Evolutionary conservation across 805 yeast genomes (phyloP), one percentile per base, ranked within the genome.

Genomic region (Metschnikowia drakensbergensis): DNA sequence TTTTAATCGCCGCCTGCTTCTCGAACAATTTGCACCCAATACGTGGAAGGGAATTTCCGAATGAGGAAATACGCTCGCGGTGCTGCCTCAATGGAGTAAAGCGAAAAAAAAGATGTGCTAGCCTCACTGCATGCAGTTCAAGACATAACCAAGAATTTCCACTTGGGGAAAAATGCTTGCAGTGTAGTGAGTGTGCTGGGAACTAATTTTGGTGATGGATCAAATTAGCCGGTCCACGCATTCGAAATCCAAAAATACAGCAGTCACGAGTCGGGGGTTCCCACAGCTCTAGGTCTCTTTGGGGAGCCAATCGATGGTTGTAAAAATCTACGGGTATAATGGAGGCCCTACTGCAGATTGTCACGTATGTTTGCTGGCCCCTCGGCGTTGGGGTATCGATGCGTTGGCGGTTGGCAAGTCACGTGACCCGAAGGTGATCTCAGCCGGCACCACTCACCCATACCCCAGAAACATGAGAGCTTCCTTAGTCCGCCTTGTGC

Each of bases 391-490:
- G 33, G 6, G 6, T 31, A 11, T 35, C 22, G 27, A 26, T 35
- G 27, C 37, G 22, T 35, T 35, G 32, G 34, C 11, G 17, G 42
- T 3, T 3, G 3, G 9, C 1, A 22, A 22, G 28, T 40, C 43
- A 40, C 43, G 43, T 40, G 43, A 40, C 25, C 28, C 23, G 13
- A 8, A 4, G 10, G 29, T 23, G 32, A 40, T n/a, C 36, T 40
- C 36, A n/a, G 43, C 30, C 35, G 22, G 29, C 36, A 26, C 43
- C 28, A 32, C 28, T n/a, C 28, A 30, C 22, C 22, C 6, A 27
- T 23, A 8, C 25, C 10, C 36, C 36, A 9, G 13, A 7, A 30
- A 23, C 29, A 73, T 73, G 77, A 68, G 69, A 58, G 69, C 76
- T 17, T 57, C 73, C 11, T 44, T 70, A 13, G 61, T 65, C 2